Evolutionary conservation across 2,329 filamentous ascomycete species (phyloP).

Genomic region (Conoideocrella luteorostrata): DNA sequence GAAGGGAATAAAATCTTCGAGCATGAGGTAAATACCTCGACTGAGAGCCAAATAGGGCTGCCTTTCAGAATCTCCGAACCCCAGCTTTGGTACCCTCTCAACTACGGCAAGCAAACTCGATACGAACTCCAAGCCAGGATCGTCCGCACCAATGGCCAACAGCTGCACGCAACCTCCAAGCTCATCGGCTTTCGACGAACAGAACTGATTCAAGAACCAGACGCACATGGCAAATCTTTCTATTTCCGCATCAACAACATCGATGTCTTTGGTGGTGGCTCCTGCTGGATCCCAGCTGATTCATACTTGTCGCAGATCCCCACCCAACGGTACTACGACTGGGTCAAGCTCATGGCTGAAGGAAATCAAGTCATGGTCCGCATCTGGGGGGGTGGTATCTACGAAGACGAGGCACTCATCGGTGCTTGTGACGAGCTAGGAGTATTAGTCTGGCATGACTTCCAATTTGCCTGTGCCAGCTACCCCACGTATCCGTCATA

Average conservation of each 20-base stretch:
- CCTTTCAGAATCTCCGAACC: constrained; percentile 27
- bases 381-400: constrained; percentile 30
- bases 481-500: constrained; percentile 57
- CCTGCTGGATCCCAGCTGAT: constrained; percentile 74
- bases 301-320: constrained; percentile 66
- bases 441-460: constrained; percentile 66
- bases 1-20: constrained; percentile 13
- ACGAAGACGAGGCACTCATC: constrained; percentile 58
- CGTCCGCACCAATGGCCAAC: not conserved
- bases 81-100: constrained; percentile 23
- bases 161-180: constrained; percentile 28
- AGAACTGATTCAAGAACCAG: constrained; percentile 47
- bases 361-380: constrained; percentile 33
- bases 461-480: constrained; percentile 63
- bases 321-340: constrained; percentile 44
- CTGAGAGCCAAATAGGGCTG: constrained; percentile 3
- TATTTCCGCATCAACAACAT: constrained; percentile 69
- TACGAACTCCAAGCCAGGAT: not conserved
- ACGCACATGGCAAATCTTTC: constrained; percentile 61
- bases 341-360: constrained; percentile 52
- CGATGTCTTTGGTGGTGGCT: constrained; percentile 68
- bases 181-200: constrained; percentile 58
- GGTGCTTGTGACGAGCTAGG: constrained; percentile 62
- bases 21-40: constrained; percentile 1
- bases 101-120: constrained; percentile 10